These are phyloP conservation scores for Fusarium succisae DNA, from an alignment of 2,329 filamentous ascomycete genomes.

Conservation along the genomic window DNA sequence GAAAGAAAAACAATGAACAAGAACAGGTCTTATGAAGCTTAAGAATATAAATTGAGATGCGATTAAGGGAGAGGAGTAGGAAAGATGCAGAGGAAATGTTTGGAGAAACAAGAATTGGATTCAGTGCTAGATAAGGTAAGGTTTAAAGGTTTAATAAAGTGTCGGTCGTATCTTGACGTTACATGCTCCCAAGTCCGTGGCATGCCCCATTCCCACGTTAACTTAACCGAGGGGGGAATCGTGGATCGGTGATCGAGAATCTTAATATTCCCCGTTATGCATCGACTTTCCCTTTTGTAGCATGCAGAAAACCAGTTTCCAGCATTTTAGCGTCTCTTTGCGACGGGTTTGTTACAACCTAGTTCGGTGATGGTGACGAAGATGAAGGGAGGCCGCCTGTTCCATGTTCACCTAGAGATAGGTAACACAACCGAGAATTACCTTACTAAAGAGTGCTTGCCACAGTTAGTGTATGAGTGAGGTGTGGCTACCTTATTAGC, in stretches of 20 bases:
- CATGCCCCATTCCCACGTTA: conserved; percentile 3
- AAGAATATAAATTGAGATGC: background rate
- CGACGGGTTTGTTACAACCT: conserved; percentile 13
- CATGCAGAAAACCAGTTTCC: conserved; percentile 20
- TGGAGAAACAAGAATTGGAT: background rate
- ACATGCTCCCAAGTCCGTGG: conserved; percentile 12
- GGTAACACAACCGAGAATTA: background rate
- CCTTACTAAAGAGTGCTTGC: background rate
- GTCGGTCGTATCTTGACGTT: conserved; percentile 30
- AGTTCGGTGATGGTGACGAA: conserved; percentile 16
- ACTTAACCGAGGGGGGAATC: conserved; percentile 18
- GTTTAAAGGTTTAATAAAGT: background rate
- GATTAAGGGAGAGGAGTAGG: background rate
- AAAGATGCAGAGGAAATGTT: conserved; percentile 2
- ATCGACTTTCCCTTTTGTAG: conserved; percentile 5
- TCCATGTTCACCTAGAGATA: background rate
- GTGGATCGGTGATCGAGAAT: conserved; percentile 4
- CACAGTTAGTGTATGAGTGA: conserved; percentile 24
- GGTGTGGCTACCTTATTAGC: conserved; percentile 20
- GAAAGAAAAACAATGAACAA: background rate
- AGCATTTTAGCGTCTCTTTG: conserved; percentile 26
- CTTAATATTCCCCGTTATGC: background rate
- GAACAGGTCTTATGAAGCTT: background rate
- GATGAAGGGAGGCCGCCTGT: conserved; percentile 19
- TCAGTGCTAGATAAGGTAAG: conserved; percentile 13